Conservation (phyloP, 495 filamentous ascomycete genomes). For the Elasticomyces elasticus region DNA sequence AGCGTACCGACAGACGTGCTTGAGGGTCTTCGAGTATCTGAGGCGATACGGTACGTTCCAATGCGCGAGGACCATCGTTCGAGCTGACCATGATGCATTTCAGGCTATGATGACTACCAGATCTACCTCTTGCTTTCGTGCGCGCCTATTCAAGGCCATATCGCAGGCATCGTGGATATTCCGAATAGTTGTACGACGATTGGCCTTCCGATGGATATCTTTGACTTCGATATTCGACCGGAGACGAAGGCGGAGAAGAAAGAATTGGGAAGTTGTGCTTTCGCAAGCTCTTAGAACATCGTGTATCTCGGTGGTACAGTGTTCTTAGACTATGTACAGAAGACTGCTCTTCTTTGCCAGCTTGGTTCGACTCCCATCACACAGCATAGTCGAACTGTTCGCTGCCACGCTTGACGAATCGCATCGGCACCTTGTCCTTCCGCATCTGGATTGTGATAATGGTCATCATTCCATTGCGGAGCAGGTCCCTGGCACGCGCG, state of each 20-base stretch:
- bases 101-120: constrained; percentile 61
- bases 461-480: constrained; percentile 39
- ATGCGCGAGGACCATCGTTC: too few species aligned
- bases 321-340: too few species aligned
- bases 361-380: neutral
- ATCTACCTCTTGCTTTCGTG: constrained; percentile 82
- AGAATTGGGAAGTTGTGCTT: constrained; percentile 73
- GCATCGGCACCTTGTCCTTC: constrained; percentile 45
- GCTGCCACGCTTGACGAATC: constrained; percentile 51
- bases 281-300: constrained; percentile 43
- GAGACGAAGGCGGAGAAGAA: constrained; percentile 48
- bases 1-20: constrained; percentile 77
- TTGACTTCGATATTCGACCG: constrained; percentile 85
- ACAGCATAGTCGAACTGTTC: constrained; percentile 45
- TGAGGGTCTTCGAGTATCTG: constrained; percentile 80
- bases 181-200: constrained; percentile 77
- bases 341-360: neutral
- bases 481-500: constrained; percentile 35
- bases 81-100: neutral
- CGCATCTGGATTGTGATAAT: constrained; percentile 57
- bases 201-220: constrained; percentile 88
- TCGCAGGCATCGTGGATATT: constrained; percentile 90
- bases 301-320: too few species aligned
- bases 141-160: constrained; percentile 83
- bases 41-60: constrained; percentile 58